Conservation (phyloP, 1,284 basidiomycete species). For the Thelephora terrestris region DNA sequence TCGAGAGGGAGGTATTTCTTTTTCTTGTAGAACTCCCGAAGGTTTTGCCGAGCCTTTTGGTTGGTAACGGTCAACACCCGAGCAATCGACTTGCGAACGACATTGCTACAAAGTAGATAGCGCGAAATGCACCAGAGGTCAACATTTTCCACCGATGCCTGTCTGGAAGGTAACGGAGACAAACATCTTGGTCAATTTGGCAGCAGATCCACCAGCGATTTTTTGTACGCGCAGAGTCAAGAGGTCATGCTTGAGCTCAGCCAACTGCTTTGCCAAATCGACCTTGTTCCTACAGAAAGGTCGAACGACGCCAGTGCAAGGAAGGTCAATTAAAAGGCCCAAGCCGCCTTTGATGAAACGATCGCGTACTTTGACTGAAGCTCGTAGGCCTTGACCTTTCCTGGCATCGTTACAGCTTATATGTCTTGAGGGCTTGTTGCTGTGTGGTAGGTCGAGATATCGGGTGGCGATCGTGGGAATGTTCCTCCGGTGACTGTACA, state of each 20-base stretch:
- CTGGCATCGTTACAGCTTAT: constrained; percentile 53
- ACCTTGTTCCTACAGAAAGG: constrained; percentile 73
- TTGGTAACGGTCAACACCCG: constrained; percentile 98
- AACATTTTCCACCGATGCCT: background rate
- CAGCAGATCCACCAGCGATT: constrained; percentile 92
- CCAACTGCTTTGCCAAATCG: constrained; percentile 93
- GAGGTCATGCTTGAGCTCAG: constrained; percentile 95
- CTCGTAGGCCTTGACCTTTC: constrained; percentile 95
- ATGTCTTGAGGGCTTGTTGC: background rate
- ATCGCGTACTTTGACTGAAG: constrained; percentile 88
- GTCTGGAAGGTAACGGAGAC: constrained; percentile 22
- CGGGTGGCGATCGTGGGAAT: too few relatives aligned
- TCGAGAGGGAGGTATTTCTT: constrained; percentile 98
- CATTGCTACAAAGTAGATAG: constrained; percentile 48
- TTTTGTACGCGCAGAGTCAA: constrained; percentile 93
- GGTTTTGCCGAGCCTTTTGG: constrained; percentile 95
- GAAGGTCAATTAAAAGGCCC: background rate
- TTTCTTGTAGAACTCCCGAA: constrained; percentile 96
- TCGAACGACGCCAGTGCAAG: constrained; percentile 1
- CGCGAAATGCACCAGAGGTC: background rate
- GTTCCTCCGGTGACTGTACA: too few relatives aligned
- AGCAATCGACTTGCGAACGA: constrained; percentile 98
- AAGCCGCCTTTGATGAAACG: background rate
- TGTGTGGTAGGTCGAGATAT: too few relatives aligned
- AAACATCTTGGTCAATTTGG: constrained; percentile 97